Evolutionary conservation across 2,329 filamentous ascomycete genomes (phyloP).

Genomic region (Nothopassalora personata): DNA sequence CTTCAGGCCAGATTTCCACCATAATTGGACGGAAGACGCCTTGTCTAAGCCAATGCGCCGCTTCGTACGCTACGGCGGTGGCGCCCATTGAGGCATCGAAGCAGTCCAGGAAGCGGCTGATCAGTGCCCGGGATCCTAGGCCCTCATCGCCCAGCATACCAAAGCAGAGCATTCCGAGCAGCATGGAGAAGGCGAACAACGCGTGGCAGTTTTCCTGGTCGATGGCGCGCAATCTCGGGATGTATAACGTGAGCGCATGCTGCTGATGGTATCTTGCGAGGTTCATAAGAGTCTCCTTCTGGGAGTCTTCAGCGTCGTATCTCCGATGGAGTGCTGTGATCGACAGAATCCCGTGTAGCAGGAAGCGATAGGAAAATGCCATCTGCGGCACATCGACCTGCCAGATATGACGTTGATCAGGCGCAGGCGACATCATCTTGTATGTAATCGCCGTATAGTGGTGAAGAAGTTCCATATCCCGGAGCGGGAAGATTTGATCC

Average conservation of each 20-base stretch:
- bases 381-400: constrained; percentile 13
- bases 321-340: constrained; percentile 17
- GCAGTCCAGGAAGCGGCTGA: constrained; percentile 15
- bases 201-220: constrained; percentile 21
- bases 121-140: constrained; percentile 2
- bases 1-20: constrained; percentile 2
- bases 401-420: constrained; percentile 12
- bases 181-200: constrained; percentile 18
- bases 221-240: constrained; percentile 18
- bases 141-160: constrained; percentile 13
- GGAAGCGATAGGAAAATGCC: constrained; percentile 17
- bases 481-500: constrained; percentile 15
- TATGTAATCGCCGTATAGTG: constrained; percentile 18
- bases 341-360: constrained; percentile 19
- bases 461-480: constrained; percentile 24
- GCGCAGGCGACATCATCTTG: constrained; percentile 12
- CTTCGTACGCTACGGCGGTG: constrained; percentile 14
- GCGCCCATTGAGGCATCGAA: constrained; percentile 18
- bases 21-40: constrained; percentile 12
- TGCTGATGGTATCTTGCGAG: constrained; percentile 22
- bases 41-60: constrained; percentile 8
- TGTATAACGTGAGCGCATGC: constrained; percentile 20
- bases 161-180: constrained; percentile 15
- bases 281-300: constrained; percentile 13
- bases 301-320: constrained; percentile 2